A percentile compares a stretch with the other conserved stretches of the same genome.
Evolutionary conservation across 1,284 basidiomycete species (phyloP).

Genomic region (Melampsora larici-populina): DNA sequence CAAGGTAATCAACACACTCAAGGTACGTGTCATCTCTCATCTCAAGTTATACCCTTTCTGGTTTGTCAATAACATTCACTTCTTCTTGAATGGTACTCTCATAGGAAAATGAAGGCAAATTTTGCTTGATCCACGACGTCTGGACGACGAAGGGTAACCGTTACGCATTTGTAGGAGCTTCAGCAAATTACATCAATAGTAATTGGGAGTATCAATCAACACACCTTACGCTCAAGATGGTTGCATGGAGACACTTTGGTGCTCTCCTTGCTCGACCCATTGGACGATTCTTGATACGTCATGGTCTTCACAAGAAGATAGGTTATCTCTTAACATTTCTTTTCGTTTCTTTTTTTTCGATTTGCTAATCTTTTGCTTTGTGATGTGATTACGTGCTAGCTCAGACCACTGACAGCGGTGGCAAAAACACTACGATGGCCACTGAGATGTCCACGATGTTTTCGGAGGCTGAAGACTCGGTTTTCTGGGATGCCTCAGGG

Average conservation of each 20-base stretch:
- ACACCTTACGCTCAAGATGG: conserved; percentile 6
- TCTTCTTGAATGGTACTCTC: too few species aligned
- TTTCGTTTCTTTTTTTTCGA: too few species aligned
- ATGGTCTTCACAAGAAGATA: conserved; percentile 8
- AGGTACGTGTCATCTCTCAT: too few species aligned
- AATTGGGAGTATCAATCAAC: not conserved
- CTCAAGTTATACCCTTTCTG: too few species aligned
- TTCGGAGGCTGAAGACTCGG: not conserved
- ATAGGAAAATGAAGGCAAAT: not conserved
- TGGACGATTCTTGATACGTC: too few species aligned
- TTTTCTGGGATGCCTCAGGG: not conserved
- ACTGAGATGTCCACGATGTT: not conserved
- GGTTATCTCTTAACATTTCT: not conserved
- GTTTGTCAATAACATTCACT: too few species aligned
- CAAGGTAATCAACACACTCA: too few species aligned
- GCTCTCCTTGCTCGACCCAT: not conserved
- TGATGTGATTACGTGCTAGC: too few species aligned
- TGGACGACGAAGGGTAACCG: conserved; percentile 5
- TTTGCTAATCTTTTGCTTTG: too few species aligned
- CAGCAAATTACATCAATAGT: not conserved
- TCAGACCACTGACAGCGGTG: too few species aligned
- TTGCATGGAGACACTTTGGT: conserved; percentile 10
- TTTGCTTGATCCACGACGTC: conserved; percentile 1
- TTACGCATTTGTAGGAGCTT: conserved; percentile 4
- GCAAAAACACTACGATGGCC: conserved; percentile 1